These are phyloP conservation scores for Tephrocybe rancida DNA, from an alignment of 768 basidiomycete genomes.

Conservation along the genomic window DNA sequence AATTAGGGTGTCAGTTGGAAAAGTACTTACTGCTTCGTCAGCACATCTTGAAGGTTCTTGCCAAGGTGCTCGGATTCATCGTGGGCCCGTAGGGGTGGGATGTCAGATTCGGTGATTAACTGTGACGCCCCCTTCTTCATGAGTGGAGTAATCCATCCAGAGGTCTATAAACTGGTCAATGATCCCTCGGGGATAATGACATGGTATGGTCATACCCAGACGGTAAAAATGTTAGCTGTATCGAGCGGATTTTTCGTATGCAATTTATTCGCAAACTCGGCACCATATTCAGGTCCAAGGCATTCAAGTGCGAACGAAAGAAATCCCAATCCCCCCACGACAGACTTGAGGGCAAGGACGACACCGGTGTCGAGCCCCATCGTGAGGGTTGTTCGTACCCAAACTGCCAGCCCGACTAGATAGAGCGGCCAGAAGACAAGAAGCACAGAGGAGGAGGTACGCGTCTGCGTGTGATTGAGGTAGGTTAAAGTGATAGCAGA, in stretches of 20 bases:
- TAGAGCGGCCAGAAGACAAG: constrained; percentile 87
- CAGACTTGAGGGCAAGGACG: constrained; percentile 47
- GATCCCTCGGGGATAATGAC: too few relatives aligned
- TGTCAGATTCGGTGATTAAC: constrained; percentile 83
- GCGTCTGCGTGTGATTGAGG: constrained; percentile 70
- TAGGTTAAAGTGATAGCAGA: constrained; percentile 54
- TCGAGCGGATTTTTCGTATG: constrained; percentile 67
- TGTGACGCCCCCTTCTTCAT: constrained; percentile 67
- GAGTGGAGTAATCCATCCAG: constrained; percentile 86
- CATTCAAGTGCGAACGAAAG: constrained; percentile 68
- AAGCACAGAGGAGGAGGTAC: constrained; percentile 69
- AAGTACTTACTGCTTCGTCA: constrained; percentile 60
- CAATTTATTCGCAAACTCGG: constrained; percentile 29
- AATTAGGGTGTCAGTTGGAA: too few relatives aligned
- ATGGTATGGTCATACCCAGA: constrained; percentile 60
- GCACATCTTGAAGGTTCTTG: constrained; percentile 54
- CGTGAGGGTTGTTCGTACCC: constrained; percentile 59
- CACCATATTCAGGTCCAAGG: constrained; percentile 60
- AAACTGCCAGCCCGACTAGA: constrained; percentile 45
- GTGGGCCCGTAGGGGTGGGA: constrained; percentile 67
- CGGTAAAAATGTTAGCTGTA: constrained; percentile 80
- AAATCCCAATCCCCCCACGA: constrained; percentile 45
- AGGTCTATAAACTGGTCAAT: constrained; percentile 47
- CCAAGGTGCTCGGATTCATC: constrained; percentile 78
- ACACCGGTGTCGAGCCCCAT: constrained; percentile 31